phyloP scores from a whole-genome alignment of 305 asterid species.

The Fraxinus ornus region DNA sequence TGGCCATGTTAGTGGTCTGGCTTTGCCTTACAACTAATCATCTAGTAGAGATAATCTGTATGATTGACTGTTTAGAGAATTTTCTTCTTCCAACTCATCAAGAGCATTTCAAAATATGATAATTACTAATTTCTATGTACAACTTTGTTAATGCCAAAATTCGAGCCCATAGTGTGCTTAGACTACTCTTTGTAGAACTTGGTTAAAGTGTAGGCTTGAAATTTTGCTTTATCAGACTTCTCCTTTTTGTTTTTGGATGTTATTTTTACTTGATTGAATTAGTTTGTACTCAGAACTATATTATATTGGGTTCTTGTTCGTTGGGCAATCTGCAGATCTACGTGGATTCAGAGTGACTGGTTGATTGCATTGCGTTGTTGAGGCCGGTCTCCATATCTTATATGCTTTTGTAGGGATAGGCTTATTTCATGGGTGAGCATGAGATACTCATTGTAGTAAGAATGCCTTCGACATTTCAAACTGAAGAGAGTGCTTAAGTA shows the following conservation, averaged over 20 bases:
- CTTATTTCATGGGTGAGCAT: background rate
- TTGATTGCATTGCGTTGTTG: background rate
- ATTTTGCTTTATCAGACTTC: slow-evolving; percentile 1
- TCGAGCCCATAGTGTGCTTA: background rate
- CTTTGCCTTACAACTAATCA: background rate
- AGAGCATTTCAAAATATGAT: background rate
- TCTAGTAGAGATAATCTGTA: background rate
- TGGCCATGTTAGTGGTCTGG: background rate
- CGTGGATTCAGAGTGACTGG: slow-evolving; percentile 41
- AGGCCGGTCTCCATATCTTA: slow-evolving; percentile 20
- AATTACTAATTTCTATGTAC: background rate
- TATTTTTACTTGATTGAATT: background rate
- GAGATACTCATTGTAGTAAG: background rate
- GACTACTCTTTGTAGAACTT: background rate
- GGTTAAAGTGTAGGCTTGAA: background rate
- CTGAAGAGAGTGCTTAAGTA: slow-evolving; percentile 2
- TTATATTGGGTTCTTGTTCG: slow-evolving; percentile 2
- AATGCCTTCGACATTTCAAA: background rate
- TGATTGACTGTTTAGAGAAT: background rate
- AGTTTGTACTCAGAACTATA: background rate
- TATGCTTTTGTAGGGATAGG: background rate
- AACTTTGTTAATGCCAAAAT: background rate
- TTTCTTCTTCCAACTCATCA: slow-evolving; percentile 5
- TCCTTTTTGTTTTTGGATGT: background rate
- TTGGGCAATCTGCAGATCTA: slow-evolving; percentile 41